These are phyloP conservation scores for Chlorella sp. DNA, from an alignment of 139 green algal genomes.

Conservation along the genomic window DNA sequence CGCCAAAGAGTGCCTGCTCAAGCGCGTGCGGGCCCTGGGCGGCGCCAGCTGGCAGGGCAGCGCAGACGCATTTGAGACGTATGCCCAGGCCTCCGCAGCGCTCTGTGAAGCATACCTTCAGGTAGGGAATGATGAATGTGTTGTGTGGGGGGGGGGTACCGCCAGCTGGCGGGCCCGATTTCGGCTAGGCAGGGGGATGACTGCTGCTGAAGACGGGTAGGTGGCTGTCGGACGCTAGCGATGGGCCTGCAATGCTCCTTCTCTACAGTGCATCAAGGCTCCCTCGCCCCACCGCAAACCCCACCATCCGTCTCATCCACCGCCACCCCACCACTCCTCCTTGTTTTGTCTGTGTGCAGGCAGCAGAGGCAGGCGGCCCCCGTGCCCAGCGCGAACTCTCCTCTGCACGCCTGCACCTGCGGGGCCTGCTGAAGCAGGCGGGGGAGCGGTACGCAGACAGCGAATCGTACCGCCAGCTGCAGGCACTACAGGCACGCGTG, in stretches of 20 bases:
- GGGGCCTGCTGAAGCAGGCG: slow-evolving; percentile 71
- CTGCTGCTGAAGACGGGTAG: background rate
- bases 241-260: background rate
- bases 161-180: no score
- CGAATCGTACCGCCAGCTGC: slow-evolving; percentile 21
- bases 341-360: background rate
- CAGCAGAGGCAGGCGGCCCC: slow-evolving; percentile 2
- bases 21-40: slow-evolving; percentile 70
- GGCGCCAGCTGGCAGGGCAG: slow-evolving; percentile 61
- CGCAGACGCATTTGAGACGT: slow-evolving; percentile 51
- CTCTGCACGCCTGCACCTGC: slow-evolving; percentile 77
- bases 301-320: background rate
- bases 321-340: background rate
- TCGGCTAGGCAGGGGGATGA: background rate
- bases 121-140: background rate
- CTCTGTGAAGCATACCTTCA: slow-evolving; percentile 54
- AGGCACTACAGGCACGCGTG: slow-evolving; percentile 22
- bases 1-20: slow-evolving; percentile 69
- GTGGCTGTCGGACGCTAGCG: no score
- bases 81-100: slow-evolving; percentile 56
- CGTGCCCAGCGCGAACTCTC: slow-evolving; percentile 60
- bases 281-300: no score
- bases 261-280: no score
- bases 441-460: slow-evolving; percentile 58
- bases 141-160: no score